Base-by-base conservation (phyloP, 2,329 filamentous ascomycete genomes). In the Fusarium robinianum region DNA sequence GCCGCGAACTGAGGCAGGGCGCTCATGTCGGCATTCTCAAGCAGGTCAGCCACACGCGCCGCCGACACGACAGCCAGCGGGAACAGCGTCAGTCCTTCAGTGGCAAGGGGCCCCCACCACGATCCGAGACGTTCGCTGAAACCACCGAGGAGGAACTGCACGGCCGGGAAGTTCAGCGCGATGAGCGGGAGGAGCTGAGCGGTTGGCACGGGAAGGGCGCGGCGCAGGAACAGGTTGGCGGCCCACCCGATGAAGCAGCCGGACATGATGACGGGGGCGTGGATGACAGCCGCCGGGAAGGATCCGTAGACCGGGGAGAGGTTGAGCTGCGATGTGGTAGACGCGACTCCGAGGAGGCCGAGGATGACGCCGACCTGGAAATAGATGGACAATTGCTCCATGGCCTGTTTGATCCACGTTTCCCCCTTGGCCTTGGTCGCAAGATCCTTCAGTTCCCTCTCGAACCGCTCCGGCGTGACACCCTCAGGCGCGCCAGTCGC, bases 221-320 rank as follows among this genome's bases (percentile, higher is more conserved):
- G 54, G 3, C 61, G 53, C 14, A 88, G 63, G 9, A 76, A 71
- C 33, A 84, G 64, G 62, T 87, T 88, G 17, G 78, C 76, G 7
- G 87, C 78, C 79, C 88, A 88, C 22, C 89, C 90, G 11, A 83
- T 67, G 50, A 90, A 84, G 49, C 83, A 81, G 18, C 81, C 83
- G 4, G 79, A 72, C 57, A 83, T 83, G 51, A 90, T 72, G 48
- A 83, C 77, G 63, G 80, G 79, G 37, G 76, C 71, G 65, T 96
- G 92, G 66, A 85, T 87, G 54, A 85, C 74, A 2, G 81, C 78
- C 1, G 90, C 76, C 2, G 92, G 88, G 24, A 95, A 88, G 11
- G 85, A 83, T 38, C 94, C 94, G 68, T 95, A 97, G 8, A 95
- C 87, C 2, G 94, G 94, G 14, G 90, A 88, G 22, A 97, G 75